Evolutionary conservation across 106 monocot genomes (phyloP).

Genomic region (Platanthera guangdongensis): DNA sequence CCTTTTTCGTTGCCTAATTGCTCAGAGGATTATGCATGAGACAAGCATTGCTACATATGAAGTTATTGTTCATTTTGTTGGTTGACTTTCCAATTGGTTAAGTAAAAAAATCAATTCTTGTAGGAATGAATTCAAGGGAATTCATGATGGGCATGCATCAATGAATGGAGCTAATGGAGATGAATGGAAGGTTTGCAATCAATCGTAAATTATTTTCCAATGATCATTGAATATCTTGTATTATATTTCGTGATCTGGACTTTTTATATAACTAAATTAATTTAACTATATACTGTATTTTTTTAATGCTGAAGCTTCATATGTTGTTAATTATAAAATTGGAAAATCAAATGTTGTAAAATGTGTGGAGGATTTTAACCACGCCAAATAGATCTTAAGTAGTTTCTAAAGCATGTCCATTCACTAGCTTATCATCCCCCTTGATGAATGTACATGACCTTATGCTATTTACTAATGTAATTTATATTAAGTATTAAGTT

Average conservation of each 20-base stretch:
- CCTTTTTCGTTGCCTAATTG: background rate
- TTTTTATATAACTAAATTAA: background rate
- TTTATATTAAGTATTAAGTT: too few relatives aligned
- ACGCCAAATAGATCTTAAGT: background rate
- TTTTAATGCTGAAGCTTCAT: background rate
- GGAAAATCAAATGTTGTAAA: background rate
- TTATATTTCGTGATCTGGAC: background rate
- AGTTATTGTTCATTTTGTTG: slow-evolving; percentile 1
- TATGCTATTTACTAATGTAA: too few relatives aligned
- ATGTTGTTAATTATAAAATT: background rate
- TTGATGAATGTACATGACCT: too few relatives aligned
- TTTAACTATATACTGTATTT: background rate
- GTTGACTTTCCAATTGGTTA: background rate
- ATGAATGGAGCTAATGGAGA: background rate
- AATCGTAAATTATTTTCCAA: background rate
- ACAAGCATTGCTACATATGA: background rate
- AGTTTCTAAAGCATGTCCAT: too few relatives aligned
- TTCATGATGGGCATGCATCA: background rate
- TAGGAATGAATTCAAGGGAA: slow-evolving; percentile 1
- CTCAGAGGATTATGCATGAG: background rate
- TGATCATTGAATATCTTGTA: background rate
- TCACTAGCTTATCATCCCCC: too few relatives aligned
- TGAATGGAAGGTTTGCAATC: background rate
- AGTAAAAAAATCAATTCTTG: background rate
- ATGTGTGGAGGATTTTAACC: background rate